These are phyloP conservation scores for Pterocarpus santalinus DNA, from an alignment of 306 rosid genomes.

Conservation along the genomic window DNA sequence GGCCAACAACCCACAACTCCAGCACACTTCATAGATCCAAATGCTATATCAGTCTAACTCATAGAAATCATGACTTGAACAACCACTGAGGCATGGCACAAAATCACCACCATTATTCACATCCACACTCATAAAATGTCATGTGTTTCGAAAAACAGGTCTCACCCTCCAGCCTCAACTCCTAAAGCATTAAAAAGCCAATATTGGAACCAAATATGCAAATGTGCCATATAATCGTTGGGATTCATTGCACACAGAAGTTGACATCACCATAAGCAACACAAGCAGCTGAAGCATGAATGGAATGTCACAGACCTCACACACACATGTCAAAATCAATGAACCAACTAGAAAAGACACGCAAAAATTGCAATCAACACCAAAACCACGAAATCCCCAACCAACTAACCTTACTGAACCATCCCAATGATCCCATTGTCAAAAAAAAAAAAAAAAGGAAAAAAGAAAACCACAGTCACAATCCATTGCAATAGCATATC, in stretches of 20 bases:
- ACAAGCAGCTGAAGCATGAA: slow-evolving; percentile 8
- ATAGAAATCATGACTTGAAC: slow-evolving; percentile 10
- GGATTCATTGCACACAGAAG: slow-evolving; percentile 17
- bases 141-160: background rate
- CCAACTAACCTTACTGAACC: slow-evolving; percentile 6
- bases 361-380: slow-evolving; percentile 1
- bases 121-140: slow-evolving; percentile 7
- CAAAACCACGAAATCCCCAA: slow-evolving; percentile 27
- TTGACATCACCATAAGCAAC: slow-evolving; percentile 39
- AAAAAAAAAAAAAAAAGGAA: background rate
- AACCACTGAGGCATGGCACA: slow-evolving; percentile 9
- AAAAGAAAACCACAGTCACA: slow-evolving; percentile 6
- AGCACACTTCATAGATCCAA: slow-evolving; percentile 4
- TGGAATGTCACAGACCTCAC: slow-evolving; percentile 25
- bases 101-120: slow-evolving; percentile 22
- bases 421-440: background rate
- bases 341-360: slow-evolving; percentile 12
- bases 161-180: slow-evolving; percentile 25
- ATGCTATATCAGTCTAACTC: slow-evolving; percentile 23
- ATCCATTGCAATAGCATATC: background rate
- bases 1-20: slow-evolving; percentile 21
- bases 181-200: slow-evolving; percentile 22
- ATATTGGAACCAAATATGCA: background rate
- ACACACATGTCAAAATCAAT: background rate
- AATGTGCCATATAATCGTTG: background rate